Evolutionary conservation across 345 rosid species (phyloP), one percentile per base, ranked within the genome.

Genomic region (Passiflora organensis): DNA sequence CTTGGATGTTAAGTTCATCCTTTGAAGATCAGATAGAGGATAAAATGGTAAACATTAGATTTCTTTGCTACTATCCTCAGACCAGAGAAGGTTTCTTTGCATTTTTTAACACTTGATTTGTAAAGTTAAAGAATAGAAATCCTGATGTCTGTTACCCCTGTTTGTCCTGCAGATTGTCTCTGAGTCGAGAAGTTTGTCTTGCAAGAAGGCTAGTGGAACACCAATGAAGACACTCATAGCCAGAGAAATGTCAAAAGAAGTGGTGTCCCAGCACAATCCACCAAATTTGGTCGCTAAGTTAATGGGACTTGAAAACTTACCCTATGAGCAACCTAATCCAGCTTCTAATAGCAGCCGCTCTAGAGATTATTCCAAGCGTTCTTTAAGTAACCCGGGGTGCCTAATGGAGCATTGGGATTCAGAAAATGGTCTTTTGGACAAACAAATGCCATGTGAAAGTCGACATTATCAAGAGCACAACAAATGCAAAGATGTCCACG

Each of bases 241-340:
- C 38, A 83, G 76, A 64, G 96, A 89, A 73, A 78, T 89, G 95
- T 80, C 85, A 15, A 89, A 79, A 77, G 96, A 93, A 58, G 76
- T 72, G 15, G 83, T 78, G 51, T 65, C 71, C 62, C 79, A 70
- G 51, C 82, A 67, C 48, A 76, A 67, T 61, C 67, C 80, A 34
- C 78, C 95, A 28, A 89, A 87, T 72, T 68, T 94, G 63, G 86
- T 94, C 58, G 99, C 97, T 63, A 89, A 87, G 83, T 71, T 94
- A 68, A 94, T 94, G 99, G 97, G 99, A 48, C 91, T 94, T 43
- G 99, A 94, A 51, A 55, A 95, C 60, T 75, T 89, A 18, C 95
- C 97, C 4, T 74, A 57, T 60, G 75, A 69, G 67, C 82, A 72
- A 58, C 78, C 62, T 63, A 63, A 76, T 68, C 61, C 76, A 56